Evolutionary conservation across 2,329 filamentous ascomycete species (phyloP).

Genomic region (Trichoderma aggressivum): DNA sequence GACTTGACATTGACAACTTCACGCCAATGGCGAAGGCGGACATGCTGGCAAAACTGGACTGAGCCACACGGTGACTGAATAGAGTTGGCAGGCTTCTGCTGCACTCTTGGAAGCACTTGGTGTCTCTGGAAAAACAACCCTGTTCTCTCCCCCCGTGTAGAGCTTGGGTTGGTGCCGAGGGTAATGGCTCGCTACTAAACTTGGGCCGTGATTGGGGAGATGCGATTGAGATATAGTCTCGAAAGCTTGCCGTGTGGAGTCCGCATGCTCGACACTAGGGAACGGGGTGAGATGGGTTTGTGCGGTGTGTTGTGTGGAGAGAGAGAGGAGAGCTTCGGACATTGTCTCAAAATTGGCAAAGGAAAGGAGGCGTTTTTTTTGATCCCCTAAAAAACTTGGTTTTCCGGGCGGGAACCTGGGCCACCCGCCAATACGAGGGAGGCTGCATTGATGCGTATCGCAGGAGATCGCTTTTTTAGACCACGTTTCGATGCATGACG

Average conservation of each 20-base stretch:
- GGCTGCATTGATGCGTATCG: slow-evolving; percentile 36
- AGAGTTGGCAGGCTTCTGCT: slow-evolving; percentile 34
- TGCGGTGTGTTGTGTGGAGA: slow-evolving; percentile 24
- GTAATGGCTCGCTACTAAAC: slow-evolving; percentile 27
- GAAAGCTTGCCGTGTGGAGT: slow-evolving; percentile 25
- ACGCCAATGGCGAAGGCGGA: slow-evolving; percentile 87
- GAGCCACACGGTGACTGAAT: slow-evolving; percentile 42
- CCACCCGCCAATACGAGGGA: slow-evolving; percentile 27
- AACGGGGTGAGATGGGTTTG: slow-evolving; percentile 28
- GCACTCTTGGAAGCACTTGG: slow-evolving; percentile 30
- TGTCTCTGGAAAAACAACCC: slow-evolving; percentile 30
- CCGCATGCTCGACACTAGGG: slow-evolving; percentile 17
- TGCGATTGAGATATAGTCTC: slow-evolving; percentile 31
- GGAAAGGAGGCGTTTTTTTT: slow-evolving; percentile 20
- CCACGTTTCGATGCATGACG: slow-evolving; percentile 50
- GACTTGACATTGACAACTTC: slow-evolving; percentile 91
- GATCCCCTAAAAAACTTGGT: slow-evolving; percentile 24
- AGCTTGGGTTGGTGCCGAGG: slow-evolving; percentile 30
- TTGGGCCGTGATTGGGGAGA: slow-evolving; percentile 28
- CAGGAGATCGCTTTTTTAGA: slow-evolving; percentile 43
- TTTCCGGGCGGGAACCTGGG: slow-evolving; percentile 27
- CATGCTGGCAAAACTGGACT: slow-evolving; percentile 97
- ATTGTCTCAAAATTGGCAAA: slow-evolving; percentile 25
- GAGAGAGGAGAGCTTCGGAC: slow-evolving; percentile 28
- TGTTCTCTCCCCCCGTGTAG: slow-evolving; percentile 29